Percentiles rank a stretch among this genome's conserved stretches.
These are phyloP conservation scores for Annulohypoxylon stygium DNA, from an alignment of 495 filamentous ascomycete species.

Conservation along the genomic window DNA sequence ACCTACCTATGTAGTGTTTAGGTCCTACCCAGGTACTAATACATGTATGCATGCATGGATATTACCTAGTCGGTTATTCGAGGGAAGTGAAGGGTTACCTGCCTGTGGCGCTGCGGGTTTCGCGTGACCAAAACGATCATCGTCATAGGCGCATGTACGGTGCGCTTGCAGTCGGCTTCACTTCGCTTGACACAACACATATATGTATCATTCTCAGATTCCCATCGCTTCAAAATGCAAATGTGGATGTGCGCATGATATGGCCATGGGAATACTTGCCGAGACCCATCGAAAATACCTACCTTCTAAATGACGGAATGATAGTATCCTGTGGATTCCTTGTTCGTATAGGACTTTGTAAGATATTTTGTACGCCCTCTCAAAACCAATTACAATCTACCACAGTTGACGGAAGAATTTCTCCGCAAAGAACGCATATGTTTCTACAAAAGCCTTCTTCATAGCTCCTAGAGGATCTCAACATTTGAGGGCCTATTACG, in stretches of 20 bases:
- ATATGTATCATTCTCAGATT: slow-evolving; percentile 10
- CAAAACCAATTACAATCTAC: slow-evolving; percentile 3
- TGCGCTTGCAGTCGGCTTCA: slow-evolving; percentile 36
- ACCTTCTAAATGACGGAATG: background rate
- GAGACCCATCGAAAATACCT: slow-evolving; percentile 6
- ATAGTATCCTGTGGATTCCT: slow-evolving; percentile 8
- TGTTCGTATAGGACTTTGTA: background rate
- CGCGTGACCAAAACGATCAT: slow-evolving; percentile 18
- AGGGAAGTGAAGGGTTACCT: slow-evolving; percentile 4
- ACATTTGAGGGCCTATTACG: slow-evolving; percentile 6
- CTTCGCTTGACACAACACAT: slow-evolving; percentile 1
- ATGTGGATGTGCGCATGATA: slow-evolving; percentile 8
- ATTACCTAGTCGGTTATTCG: slow-evolving; percentile 3
- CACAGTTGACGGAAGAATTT: slow-evolving; percentile 2
- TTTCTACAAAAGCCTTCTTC: slow-evolving; percentile 6
- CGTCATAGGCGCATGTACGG: slow-evolving; percentile 6
- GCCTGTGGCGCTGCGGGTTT: slow-evolving; percentile 21
- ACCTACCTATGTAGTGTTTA: slow-evolving; percentile 6
- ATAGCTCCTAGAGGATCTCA: slow-evolving; percentile 11
- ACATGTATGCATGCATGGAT: background rate
- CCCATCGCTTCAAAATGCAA: slow-evolving; percentile 12
- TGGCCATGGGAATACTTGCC: slow-evolving; percentile 5
- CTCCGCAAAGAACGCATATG: background rate
- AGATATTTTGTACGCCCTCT: background rate
- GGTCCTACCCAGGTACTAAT: slow-evolving; percentile 9